These are phyloP conservation scores for Huntiella savannae DNA, from an alignment of 2,329 filamentous ascomycete species.

Conservation along the genomic window DNA sequence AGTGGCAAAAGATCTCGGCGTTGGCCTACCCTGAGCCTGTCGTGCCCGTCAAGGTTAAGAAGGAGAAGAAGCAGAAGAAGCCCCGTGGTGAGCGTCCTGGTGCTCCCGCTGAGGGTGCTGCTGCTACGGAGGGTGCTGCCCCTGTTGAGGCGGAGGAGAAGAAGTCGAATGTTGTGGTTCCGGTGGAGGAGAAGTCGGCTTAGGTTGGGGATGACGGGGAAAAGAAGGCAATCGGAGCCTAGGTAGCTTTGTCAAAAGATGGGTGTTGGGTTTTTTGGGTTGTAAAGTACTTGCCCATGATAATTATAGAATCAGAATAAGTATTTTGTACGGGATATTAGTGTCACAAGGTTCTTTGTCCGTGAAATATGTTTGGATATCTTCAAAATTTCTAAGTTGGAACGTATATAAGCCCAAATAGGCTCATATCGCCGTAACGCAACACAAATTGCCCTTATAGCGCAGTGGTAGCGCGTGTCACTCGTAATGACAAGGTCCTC, in stretches of 20 bases:
- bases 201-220: not conserved
- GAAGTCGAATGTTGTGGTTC: slow-evolving; percentile 8
- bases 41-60: slow-evolving; percentile 34
- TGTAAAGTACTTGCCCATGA: too few relatives aligned
- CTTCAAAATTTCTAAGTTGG: too few relatives aligned
- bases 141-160: slow-evolving; percentile 4
- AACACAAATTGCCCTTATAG: slow-evolving; percentile 16
- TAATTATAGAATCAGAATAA: not conserved
- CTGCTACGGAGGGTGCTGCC: not conserved
- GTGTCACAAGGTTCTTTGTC: not conserved
- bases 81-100: slow-evolving; percentile 32
- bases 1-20: slow-evolving; percentile 53
- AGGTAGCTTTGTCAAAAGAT: not conserved
- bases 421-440: not conserved
- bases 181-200: not conserved
- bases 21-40: slow-evolving; percentile 58
- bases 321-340: not conserved
- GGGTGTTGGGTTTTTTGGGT: too few relatives aligned
- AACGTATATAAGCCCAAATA: not conserved
- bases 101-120: slow-evolving; percentile 22
- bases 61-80: slow-evolving; percentile 61
- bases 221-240: not conserved
- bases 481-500: slow-evolving; percentile 21
- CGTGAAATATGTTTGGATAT: too few relatives aligned
- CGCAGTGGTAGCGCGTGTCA: slow-evolving; percentile 21